Evolutionary conservation across 371 early-diverging fungal species (phyloP), one percentile per base, ranked within the genome.

Genomic region (Mucor saturninus): DNA sequence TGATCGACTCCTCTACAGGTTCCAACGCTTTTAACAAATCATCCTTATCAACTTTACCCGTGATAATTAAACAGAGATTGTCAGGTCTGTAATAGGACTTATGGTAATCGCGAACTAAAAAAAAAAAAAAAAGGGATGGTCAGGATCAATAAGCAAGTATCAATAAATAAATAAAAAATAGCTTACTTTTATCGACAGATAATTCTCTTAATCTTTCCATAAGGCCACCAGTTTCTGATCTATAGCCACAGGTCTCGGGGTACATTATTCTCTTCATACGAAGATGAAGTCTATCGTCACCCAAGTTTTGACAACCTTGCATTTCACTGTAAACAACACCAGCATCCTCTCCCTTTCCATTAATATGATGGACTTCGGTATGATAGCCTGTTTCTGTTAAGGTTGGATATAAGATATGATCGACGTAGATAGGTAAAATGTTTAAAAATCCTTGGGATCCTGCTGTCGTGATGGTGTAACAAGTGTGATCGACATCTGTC

Each of bases 321-420:
- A 84, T 84, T 57, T 84, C 84, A 45, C 75, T 71, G 52, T 82
- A 84, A n/a, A 84, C 84, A 42, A 83, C 73, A 75, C 83, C 83
- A 26, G 83, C 80, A 61, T 84, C 80, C 64, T 84, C 81, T 31
- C 83, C 84, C 43, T 84, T 75, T 38, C 81, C 84, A 50, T 77
- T 84, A 53, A 84, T 77, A 59, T 84, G 82, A 63, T 84, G 80
- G 5, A 84, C 88, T 62, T 89, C 89, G 21, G 89, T 89, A 66
- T 86, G 73, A 64, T 82, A 88, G 8, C 85, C 88, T 39, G 81
- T 78, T 26, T 87, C 86, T 8, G 86, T 87, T 53, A 89, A 74
- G 0, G 87, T 87, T 14, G 89, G 89, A 70, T 88, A 89, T 52
- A 89, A 55, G 53, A 89, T 84, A 59, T 89, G 89, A 65, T 89